phyloP scores from a whole-genome alignment of 176 grass and related monocot genomes.

The Saccharum officinarum region DNA sequence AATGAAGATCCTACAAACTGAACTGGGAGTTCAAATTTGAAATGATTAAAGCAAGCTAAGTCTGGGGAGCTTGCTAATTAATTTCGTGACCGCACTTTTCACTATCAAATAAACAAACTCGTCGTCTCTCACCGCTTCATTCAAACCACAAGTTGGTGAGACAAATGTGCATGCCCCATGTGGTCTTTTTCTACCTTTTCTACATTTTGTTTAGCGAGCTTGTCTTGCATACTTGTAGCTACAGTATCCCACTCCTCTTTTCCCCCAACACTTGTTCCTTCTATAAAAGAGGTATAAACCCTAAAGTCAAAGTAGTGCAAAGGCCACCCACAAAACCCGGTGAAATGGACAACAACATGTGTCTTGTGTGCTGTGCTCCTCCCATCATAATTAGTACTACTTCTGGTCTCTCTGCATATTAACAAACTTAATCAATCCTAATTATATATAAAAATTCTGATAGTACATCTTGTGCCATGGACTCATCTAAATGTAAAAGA shows the following conservation, averaged over 20 bases:
- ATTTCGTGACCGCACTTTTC: conserved; percentile 23
- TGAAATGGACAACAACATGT: conserved; percentile 74
- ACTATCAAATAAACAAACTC: conserved; percentile 10
- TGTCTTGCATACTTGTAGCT: conserved; percentile 16
- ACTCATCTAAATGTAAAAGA: background rate
- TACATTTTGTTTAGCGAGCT: conserved; percentile 28
- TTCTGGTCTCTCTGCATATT: conserved; percentile 42
- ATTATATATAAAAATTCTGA: conserved; percentile 8
- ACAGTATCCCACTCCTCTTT: conserved; percentile 8
- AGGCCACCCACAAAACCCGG: conserved; percentile 79
- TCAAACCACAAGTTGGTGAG: conserved; percentile 42
- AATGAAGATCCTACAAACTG: background rate
- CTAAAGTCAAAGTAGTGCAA: conserved; percentile 80
- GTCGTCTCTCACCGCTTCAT: conserved; percentile 23
- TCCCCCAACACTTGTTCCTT: conserved; percentile 38
- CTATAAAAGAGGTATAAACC: conserved; percentile 33
- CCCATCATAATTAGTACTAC: conserved; percentile 48
- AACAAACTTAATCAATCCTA: conserved; percentile 11
- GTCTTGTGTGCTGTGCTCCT: conserved; percentile 60
- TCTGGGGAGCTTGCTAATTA: conserved; percentile 4
- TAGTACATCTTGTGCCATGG: conserved; percentile 39
- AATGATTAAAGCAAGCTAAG: conserved; percentile 52
- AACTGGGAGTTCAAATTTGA: conserved; percentile 22
- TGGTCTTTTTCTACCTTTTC: conserved; percentile 63
- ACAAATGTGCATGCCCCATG: conserved; percentile 49